phyloP scores from a whole-genome alignment of 495 filamentous ascomycete species.

The Talaromyces proteolyticus region DNA sequence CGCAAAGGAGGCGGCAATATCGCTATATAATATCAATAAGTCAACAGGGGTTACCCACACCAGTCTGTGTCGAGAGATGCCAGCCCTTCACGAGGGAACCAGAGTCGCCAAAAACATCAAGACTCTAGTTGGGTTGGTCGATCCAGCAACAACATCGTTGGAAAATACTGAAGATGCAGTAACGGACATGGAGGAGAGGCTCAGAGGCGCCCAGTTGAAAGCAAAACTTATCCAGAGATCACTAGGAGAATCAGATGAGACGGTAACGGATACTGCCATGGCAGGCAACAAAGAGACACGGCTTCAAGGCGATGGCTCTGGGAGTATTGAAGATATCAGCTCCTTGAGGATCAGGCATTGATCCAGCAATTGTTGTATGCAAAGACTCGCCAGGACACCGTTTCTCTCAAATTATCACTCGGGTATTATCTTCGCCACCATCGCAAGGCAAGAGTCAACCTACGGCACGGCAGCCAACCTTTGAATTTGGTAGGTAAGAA shows the following conservation, averaged over 20 bases:
- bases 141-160: conserved; percentile 69
- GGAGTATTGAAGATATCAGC: conserved; percentile 52
- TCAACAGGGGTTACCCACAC: no score
- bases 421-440: no score
- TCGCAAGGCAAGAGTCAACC: no score
- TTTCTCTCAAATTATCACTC: no score
- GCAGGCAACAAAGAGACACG: conserved; percentile 15
- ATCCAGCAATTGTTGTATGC: no score
- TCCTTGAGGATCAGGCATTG: conserved; percentile 39
- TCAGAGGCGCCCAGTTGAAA: conserved; percentile 75
- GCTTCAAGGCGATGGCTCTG: conserved; percentile 34
- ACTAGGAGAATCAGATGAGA: conserved; percentile 49
- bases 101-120: conserved; percentile 70
- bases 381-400: no score
- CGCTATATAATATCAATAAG: no score
- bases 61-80: conserved; percentile 30
- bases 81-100: conserved; percentile 48
- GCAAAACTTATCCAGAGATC: conserved; percentile 73
- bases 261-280: conserved; percentile 16
- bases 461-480: no score
- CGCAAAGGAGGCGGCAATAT: background rate
- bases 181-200: conserved; percentile 75
- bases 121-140: conserved; percentile 67
- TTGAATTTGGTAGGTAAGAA: no score
- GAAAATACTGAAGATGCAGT: conserved; percentile 81